These are phyloP conservation scores for Phytophthora ohioensis DNA, from an alignment of 352 stramenopile species.

Conservation along the genomic window DNA sequence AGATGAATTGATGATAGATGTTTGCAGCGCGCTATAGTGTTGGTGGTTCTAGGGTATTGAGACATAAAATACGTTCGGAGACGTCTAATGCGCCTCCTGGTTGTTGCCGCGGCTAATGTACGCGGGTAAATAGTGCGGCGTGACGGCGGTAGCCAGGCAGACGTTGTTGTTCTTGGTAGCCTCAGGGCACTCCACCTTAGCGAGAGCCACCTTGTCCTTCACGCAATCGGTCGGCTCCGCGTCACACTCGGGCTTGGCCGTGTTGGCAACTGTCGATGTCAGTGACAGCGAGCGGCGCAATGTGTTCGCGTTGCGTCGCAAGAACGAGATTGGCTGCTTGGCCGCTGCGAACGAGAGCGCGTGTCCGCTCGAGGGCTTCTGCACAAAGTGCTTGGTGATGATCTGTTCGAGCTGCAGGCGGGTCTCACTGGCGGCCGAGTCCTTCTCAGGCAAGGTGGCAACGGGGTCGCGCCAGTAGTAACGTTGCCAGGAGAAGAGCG, in stretches of 20 bases:
- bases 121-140: conserved; percentile 31
- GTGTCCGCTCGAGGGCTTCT: conserved; percentile 37
- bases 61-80: conserved; percentile 37
- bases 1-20: conserved; percentile 16
- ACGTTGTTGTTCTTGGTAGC: conserved; percentile 29
- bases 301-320: conserved; percentile 72
- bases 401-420: conserved; percentile 61
- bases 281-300: conserved; percentile 70
- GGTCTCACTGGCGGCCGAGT: conserved; percentile 24
- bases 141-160: conserved; percentile 29
- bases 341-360: conserved; percentile 61
- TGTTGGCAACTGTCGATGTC: conserved; percentile 49
- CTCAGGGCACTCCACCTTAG: conserved; percentile 50
- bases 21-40: conserved; percentile 9
- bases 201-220: conserved; percentile 71
- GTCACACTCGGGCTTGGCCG: conserved; percentile 47
- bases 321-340: conserved; percentile 78
- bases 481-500: conserved; percentile 89
- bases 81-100: conserved; percentile 40
- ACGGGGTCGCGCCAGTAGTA: conserved; percentile 87
- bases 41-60: conserved; percentile 30
- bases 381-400: conserved; percentile 48
- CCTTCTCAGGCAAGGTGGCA: conserved; percentile 19
- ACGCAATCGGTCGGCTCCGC: conserved; percentile 58
- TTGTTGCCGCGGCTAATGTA: conserved; percentile 37